These are phyloP conservation scores for Didymosphaeria variabile DNA, from an alignment of 2,329 filamentous ascomycete species.

Conservation along the genomic window DNA sequence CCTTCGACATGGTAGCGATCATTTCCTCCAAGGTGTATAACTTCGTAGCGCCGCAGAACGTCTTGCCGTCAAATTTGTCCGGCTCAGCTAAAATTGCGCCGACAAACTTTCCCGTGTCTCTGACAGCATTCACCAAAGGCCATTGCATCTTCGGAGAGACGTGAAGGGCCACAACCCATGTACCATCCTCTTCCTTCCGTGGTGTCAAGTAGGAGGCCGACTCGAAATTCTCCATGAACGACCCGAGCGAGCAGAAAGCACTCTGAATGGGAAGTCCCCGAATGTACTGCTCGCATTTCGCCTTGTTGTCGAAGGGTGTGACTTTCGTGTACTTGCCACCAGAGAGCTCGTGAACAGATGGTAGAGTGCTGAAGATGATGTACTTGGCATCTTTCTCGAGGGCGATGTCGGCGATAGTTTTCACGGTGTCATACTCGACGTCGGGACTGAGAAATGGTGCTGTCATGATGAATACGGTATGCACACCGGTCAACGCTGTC, in stretches of 20 bases:
- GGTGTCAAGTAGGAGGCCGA: constrained; percentile 35
- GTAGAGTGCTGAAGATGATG: constrained; percentile 54
- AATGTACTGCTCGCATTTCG: constrained; percentile 60
- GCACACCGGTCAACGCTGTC: constrained; percentile 54
- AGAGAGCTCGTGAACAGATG: constrained; percentile 41
- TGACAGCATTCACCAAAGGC: constrained; percentile 53
- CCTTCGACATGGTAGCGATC: constrained; percentile 47
- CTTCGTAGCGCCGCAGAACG: constrained; percentile 52
- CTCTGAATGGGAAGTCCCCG: constrained; percentile 48
- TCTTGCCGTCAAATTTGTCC: constrained; percentile 52
- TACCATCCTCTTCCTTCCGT: constrained; percentile 39
- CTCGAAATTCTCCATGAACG: constrained; percentile 27
- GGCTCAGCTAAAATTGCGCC: constrained; percentile 52
- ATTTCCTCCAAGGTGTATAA: constrained; percentile 53
- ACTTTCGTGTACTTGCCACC: constrained; percentile 47
- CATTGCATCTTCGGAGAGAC: constrained; percentile 31
- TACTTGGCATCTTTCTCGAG: constrained; percentile 49
- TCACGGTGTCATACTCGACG: constrained; percentile 42
- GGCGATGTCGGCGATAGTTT: constrained; percentile 51
- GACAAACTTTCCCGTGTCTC: constrained; percentile 54
- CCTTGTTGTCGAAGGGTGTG: constrained; percentile 55
- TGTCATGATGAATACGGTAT: constrained; percentile 62
- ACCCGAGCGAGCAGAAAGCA: constrained; percentile 24
- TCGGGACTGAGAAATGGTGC: constrained; percentile 38
- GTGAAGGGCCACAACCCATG: constrained; percentile 33